These are phyloP conservation scores for Porphyrellus sp. DNA, from an alignment of 1,284 basidiomycete genomes.

Conservation along the genomic window DNA sequence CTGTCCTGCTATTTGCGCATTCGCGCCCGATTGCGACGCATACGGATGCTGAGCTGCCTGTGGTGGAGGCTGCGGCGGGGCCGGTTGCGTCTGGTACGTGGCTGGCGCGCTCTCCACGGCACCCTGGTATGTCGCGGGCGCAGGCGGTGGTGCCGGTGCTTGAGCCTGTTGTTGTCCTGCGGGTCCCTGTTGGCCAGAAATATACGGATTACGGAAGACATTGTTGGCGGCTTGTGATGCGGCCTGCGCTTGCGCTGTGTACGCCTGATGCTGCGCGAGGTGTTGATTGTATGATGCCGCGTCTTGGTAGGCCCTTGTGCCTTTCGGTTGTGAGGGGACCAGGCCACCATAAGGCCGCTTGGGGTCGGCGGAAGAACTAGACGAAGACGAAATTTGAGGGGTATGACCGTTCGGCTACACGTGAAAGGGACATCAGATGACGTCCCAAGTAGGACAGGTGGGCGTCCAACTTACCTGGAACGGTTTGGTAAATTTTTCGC, in stretches of 20 bases:
- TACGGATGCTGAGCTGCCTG: constrained; percentile 29
- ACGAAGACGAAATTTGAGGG: constrained; percentile 33
- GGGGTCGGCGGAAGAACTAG: constrained; percentile 49
- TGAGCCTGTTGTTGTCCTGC: constrained; percentile 34
- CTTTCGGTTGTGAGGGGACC: constrained; percentile 75
- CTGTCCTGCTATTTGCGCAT: constrained; percentile 22
- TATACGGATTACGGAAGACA: constrained; percentile 72
- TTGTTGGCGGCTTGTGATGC: constrained; percentile 63
- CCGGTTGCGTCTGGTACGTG: constrained; percentile 24
- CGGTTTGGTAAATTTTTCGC: constrained; percentile 89
- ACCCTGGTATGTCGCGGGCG: constrained; percentile 21
- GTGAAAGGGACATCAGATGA: constrained; percentile 15
- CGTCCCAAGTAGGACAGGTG: background rate
- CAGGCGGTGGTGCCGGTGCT: constrained; percentile 35
- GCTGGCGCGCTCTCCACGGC: constrained; percentile 18
- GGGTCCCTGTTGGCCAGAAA: constrained; percentile 46
- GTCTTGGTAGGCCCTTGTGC: constrained; percentile 84
- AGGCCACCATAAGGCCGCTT: constrained; percentile 96
- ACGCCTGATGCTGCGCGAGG: constrained; percentile 89
- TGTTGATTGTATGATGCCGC: constrained; percentile 95
- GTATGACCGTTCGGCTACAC: constrained; percentile 50
- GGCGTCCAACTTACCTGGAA: constrained; percentile 64
- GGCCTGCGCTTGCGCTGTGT: constrained; percentile 79
- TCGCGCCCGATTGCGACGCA: constrained; percentile 24
- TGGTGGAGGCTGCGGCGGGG: constrained; percentile 33